These are phyloP conservation scores for Eucalyptus guilfoylei DNA, from an alignment of 345 rosid genomes.

Conservation along the genomic window DNA sequence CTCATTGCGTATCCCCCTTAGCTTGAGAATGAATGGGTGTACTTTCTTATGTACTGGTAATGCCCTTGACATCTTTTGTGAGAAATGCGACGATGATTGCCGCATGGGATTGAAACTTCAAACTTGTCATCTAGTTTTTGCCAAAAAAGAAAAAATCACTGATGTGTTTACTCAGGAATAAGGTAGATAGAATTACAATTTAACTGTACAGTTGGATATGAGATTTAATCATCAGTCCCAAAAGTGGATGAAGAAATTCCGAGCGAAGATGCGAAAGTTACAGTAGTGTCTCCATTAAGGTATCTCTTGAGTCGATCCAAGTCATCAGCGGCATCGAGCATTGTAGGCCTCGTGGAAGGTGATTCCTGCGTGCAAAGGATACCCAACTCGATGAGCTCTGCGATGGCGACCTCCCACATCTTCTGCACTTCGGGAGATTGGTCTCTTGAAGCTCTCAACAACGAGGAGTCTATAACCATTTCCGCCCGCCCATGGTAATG, in stretches of 20 bases:
- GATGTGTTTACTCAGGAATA: neutral
- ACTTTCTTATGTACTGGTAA: neutral
- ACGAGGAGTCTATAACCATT: slow-evolving; percentile 24
- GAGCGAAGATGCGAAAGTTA: slow-evolving; percentile 36
- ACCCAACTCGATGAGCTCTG: slow-evolving; percentile 38
- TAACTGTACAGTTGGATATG: neutral
- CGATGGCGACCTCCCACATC: slow-evolving; percentile 41
- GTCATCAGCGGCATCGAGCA: slow-evolving; percentile 55
- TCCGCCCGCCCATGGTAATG: slow-evolving; percentile 23
- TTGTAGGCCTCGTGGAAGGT: slow-evolving; percentile 41
- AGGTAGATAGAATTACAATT: neutral
- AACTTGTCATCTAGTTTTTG: neutral
- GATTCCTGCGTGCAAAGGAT: slow-evolving; percentile 47
- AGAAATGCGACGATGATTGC: neutral
- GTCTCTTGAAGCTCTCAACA: slow-evolving; percentile 23
- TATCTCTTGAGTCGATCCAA: slow-evolving; percentile 40
- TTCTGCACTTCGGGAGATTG: slow-evolving; percentile 26
- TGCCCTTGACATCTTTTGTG: neutral
- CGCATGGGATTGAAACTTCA: neutral
- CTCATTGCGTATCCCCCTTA: neutral
- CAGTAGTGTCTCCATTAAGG: slow-evolving; percentile 30
- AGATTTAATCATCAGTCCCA: slow-evolving; percentile 8
- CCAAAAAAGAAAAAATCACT: neutral
- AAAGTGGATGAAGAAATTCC: slow-evolving; percentile 39
- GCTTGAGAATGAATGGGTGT: neutral